Base-by-base conservation (phyloP, 2,329 filamentous ascomycete genomes). In the Talaromyces verruculosus region DNA sequence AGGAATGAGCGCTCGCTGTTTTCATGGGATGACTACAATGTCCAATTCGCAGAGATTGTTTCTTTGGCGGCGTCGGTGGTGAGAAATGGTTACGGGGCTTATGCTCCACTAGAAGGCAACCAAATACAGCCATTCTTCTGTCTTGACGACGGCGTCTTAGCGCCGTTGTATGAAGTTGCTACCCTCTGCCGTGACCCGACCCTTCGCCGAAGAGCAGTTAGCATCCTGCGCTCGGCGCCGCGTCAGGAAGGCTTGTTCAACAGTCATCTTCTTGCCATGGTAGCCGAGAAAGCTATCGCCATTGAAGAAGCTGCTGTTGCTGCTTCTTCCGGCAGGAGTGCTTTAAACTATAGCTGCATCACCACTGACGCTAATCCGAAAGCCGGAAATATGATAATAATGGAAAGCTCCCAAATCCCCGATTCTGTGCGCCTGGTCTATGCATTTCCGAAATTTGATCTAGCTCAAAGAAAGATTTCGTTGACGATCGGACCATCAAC, bases 91-190 rank as follows among this genome's bases (percentile, higher is more conserved):
- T 17, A 17, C 8, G 47, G 5, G 47, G 17, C 30, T 6, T 19
- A 15, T 2, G 1, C 7, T 51, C 11, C n/a, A 37, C 30, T 4
- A n/a, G 4, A 15, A 6, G n/a, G 2, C 17, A 22, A 22, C 1
- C 28, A 15, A 35, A 57, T 37, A 8, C 53, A 22, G 28, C 64
- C 64, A 25, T 13, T 69, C 17, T 76, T 76, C 57, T 72, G 72
- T 13, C 73, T 76, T 30, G 73, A 75, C 59, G 69, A 72, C 15
- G 72, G 73, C 5, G 70, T 75, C 19, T 69, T 75, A 6, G 68
- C 66, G n/a, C 68, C 71, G 6, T 63, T 75, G 11, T 73, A 71
- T n/a, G 70, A 73, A 35, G 69, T 72, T 13, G 72, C 72, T 49
- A 69, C 72, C 10, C 69, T 72, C 43, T 76, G 74, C 60, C 71